Evolutionary conservation across 106 monocot genomes (phyloP), one percentile per base, ranked within the genome.

Genomic region (Dioscorea zingiberensis): DNA sequence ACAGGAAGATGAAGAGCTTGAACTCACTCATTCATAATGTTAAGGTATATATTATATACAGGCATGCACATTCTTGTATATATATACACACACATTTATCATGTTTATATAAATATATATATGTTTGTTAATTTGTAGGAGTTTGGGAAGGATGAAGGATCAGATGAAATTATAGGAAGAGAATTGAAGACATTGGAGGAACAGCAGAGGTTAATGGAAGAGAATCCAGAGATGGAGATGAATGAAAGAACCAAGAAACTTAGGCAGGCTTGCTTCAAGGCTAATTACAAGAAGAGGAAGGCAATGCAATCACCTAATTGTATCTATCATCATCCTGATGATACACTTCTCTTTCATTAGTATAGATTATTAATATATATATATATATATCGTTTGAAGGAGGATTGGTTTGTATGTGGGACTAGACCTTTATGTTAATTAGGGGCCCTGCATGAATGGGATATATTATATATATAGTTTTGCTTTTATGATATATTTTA

Each of bases 241-340:
- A 75, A 86, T 0, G 84, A 84, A 47, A 79, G 77, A 46, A 84
- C 89, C 0, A 94, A 94, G 72, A 94, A 78, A 71, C 73, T 94
- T 25, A 77, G 94, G 68, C 94, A 94, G 63, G 77, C 86, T 13
- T 94, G 89, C 68, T 94, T 94, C 75, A 94, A 93, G 79, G 88
- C 89, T 7, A 89, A 81, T 32, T 93, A 86, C 64, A 89, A 83
- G 77, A 89, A 56, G 79, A 80, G 74, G 47, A 71, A 73, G 26
- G 59, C 69, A 19, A 53, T 58, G 54, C 80, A 71, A 44, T 19
- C 17, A 22, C 48, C 64, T 44, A n/a, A n/a, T n/a, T 48, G 1
- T 10, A n/a, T 28, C 29, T 47, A 27, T 54, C 54, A 30, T 54
- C 54, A 54, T n/a, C n/a, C n/a, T n/a, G n/a, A n/a, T n/a, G 12